Base-by-base conservation (phyloP, 139 green algal genomes). In the Auxenochlorella protothecoides region DNA sequence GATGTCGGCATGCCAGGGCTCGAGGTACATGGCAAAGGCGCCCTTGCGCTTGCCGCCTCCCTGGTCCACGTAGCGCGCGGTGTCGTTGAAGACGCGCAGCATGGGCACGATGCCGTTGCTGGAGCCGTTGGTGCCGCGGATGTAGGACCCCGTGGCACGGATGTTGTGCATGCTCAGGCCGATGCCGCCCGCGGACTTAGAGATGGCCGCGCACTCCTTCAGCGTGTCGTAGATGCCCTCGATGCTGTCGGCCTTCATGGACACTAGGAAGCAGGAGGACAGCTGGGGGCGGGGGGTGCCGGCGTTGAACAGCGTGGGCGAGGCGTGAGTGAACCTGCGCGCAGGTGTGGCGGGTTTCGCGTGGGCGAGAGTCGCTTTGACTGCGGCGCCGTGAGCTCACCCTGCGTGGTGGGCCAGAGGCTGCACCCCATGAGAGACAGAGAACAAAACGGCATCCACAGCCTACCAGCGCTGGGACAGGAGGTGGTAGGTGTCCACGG, bases 171-270 rank as follows among this genome's bases (percentile, higher is more conserved):
- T 94, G 63, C 78, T 87, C 51, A 99, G 84, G 27, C 95, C 95
- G 76, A 99, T 98, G 81, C 95, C 95, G 55, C 92, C 87, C 3
- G 94, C 94, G 55, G 79, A 90, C 89, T 99, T 99, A 69, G 85
- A 95, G 76, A 99, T 98, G 74, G 83, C 84, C 10, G 95, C 95
- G 77, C 95, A 99, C 83, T 99, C 91, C 84, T 99, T 99, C n/a
- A 99, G 86, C 3, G 94, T 97, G 86, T 99, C 95, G 74, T 98
- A 99, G 82, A 99, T 99, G 81, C 95, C 91, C 68, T 99, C 94
- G 69, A 98, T 98, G 66, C 78, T 90, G 81, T 96, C 91, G 63
- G 88, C 82, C 83, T 97, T 97, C 92, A 96, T 97, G 82, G 72
- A 85, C 11, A 97, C 71, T 44, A 99, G 87, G 86, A 99, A 99